Conservation (phyloP, 2,329 filamentous ascomycete species). For the Aspergillus candidus region DNA sequence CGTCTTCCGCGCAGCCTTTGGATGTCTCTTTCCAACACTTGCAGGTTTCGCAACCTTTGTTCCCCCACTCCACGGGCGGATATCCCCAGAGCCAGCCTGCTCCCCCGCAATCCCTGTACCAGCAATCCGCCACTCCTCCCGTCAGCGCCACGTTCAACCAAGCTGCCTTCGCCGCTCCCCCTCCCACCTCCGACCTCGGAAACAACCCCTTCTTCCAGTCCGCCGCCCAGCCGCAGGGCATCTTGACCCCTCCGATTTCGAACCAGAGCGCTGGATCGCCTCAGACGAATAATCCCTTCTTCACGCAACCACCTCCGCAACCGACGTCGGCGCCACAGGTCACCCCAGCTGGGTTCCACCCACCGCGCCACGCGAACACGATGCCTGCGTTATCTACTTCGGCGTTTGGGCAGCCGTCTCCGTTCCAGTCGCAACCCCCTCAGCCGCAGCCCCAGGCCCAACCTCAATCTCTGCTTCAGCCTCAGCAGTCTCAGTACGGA, state of each 20-base stretch:
- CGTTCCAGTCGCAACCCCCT: constrained; percentile 23
- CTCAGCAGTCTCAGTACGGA: constrained; percentile 5
- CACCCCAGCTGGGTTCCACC: constrained; percentile 10
- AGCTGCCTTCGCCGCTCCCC: constrained; percentile 27
- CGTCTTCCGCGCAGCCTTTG: constrained; percentile 37
- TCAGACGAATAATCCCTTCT: constrained; percentile 33
- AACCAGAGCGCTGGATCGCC: constrained; percentile 19
- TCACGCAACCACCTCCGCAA: constrained; percentile 24
- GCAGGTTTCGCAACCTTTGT: constrained; percentile 63
- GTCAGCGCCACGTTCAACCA: constrained; percentile 33
- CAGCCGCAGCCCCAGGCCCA: constrained; percentile 19
- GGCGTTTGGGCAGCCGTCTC: constrained; percentile 23
- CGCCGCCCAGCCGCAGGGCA: constrained; percentile 21
- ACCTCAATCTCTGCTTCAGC: constrained; percentile 14
- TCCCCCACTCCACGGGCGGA: constrained; percentile 69
- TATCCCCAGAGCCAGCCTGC: constrained; percentile 41
- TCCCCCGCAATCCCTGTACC: constrained; percentile 33
- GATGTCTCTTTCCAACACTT: constrained; percentile 70
- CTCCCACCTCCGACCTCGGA: constrained; percentile 28
- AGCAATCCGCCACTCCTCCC: constrained; percentile 41
- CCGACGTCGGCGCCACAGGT: constrained; percentile 14
- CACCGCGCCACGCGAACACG: constrained; percentile 34
- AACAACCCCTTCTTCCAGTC: constrained; percentile 43
- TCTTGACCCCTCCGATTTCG: constrained; percentile 19
- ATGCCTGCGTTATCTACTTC: constrained; percentile 31